These are phyloP conservation scores for Fusarium lyarnte DNA, from an alignment of 2,329 filamentous ascomycete species.

Conservation along the genomic window DNA sequence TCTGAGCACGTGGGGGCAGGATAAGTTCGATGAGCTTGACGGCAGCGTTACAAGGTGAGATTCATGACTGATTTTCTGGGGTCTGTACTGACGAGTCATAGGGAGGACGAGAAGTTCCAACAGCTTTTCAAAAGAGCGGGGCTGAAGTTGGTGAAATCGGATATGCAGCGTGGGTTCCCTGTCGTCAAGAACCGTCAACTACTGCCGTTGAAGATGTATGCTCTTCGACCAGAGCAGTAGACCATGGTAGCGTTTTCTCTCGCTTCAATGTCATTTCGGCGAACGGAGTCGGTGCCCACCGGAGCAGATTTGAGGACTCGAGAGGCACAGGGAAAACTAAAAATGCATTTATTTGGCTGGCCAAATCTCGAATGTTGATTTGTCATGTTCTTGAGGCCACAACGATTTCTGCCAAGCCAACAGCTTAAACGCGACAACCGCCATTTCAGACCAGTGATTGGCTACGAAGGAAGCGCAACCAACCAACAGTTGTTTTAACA, in stretches of 20 bases:
- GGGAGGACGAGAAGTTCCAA: constrained; percentile 75
- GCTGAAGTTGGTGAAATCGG: constrained; percentile 72
- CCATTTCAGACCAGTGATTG: neutral
- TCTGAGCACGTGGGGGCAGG: constrained; percentile 63
- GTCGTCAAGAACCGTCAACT: constrained; percentile 62
- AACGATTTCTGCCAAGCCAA: neutral
- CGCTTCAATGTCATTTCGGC: neutral
- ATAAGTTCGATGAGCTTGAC: constrained; percentile 80
- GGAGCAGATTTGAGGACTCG: neutral
- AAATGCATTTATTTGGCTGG: neutral
- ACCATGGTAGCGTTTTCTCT: neutral
- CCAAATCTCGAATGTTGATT: neutral
- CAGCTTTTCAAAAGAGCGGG: constrained; percentile 75
- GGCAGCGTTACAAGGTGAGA: constrained; percentile 76
- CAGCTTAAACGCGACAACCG: neutral
- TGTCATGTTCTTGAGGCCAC: neutral
- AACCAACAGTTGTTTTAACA: neutral
- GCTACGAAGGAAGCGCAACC: fast-evolving
- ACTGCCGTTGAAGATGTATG: constrained; percentile 82
- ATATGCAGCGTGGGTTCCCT: constrained; percentile 76
- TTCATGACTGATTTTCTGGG: fast-evolving
- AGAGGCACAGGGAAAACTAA: neutral
- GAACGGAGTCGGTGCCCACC: neutral
- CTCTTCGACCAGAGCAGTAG: constrained; percentile 64
- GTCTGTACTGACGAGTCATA: neutral